phyloP scores from a whole-genome alignment of 1,139 yeast species.

The Zygosaccharomyces sapae region DNA sequence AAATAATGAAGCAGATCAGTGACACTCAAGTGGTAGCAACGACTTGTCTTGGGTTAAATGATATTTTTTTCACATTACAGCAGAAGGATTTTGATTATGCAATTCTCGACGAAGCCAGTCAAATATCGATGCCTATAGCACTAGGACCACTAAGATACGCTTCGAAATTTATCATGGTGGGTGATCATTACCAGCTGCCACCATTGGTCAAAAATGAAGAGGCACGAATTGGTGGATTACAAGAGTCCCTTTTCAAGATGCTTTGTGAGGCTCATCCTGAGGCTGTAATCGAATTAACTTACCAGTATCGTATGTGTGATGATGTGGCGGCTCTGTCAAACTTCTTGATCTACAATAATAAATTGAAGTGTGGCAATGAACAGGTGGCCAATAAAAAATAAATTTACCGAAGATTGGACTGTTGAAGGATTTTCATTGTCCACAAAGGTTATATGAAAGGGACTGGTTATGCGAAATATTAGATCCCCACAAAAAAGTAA shows the following conservation, averaged over 20 bases:
- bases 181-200: slow-evolving; percentile 90
- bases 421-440: slow-evolving; percentile 14
- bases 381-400: slow-evolving; percentile 57
- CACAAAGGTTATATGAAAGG: slow-evolving; percentile 21
- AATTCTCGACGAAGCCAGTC: slow-evolving; percentile 95
- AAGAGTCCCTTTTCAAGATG: slow-evolving; percentile 67
- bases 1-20: slow-evolving; percentile 46
- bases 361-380: slow-evolving; percentile 69
- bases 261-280: slow-evolving; percentile 70
- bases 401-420: slow-evolving; percentile 40
- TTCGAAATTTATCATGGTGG: slow-evolving; percentile 80
- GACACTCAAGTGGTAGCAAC: slow-evolving; percentile 77
- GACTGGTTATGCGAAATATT: slow-evolving; percentile 47
- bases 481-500: slow-evolving; percentile 52
- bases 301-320: slow-evolving; percentile 88
- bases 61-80: slow-evolving; percentile 45
- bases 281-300: slow-evolving; percentile 66
- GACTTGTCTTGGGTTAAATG: slow-evolving; percentile 77
- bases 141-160: slow-evolving; percentile 81
- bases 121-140: slow-evolving; percentile 84
- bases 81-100: slow-evolving; percentile 79
- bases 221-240: slow-evolving; percentile 60
- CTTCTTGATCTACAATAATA: slow-evolving; percentile 67
- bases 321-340: slow-evolving; percentile 86
- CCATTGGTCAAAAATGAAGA: slow-evolving; percentile 69